Base-by-base conservation (phyloP, 2,329 filamentous ascomycete genomes). In the Diaporthe aspalathi region DNA sequence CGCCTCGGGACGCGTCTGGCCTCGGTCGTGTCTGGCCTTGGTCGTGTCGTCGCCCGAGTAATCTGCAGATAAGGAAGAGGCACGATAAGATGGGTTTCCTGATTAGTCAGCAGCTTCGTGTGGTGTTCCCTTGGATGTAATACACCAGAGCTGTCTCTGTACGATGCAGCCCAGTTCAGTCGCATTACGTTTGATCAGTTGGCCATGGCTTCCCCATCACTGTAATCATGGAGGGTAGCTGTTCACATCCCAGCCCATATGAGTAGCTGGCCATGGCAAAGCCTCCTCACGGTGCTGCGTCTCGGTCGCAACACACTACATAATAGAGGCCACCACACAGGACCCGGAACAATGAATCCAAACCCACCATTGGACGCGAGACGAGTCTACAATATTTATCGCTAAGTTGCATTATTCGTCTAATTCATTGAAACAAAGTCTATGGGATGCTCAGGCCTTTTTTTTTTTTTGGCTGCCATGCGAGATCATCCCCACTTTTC, bases 391-490 rank as follows among this genome's bases (percentile, higher is more conserved):
- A 17, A 22, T 50, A 57, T 49, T 29, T 5, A 24, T 56, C 27
- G 47, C 47, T 49, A 50, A 50, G 50, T 70, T 56, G n/a, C 68
- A 70, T 66, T 56, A 54, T 57, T 72, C 70, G 63, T 72, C 52
- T 72, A 72, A 47, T 22, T 72, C 70, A 29, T 72, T 35, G 57
- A 65, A 56, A 57, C 43, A 65, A 70, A 70, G 7, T 72, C 66
- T 65, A 57, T 70, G 47, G 45, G 27, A 45, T 43, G 54, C 67
- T 53, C 63, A 47, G 52, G 69, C 69, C 35, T 71, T 63, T 43
- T 43, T 50, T 43, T 71, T 63, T 43, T 43, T 50, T 43, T 68
- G 45, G 45, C 53, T 52, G 50, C 54, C 40, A 14, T 52, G 17
- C n/a, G 53, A 53, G 49, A 22, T 54, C 53, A 67, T 45, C 40